A percentile compares a stretch with the other conserved stretches of the same genome.
These are phyloP conservation scores for Inosperma sp. DNA, from an alignment of 768 basidiomycete species.

Conservation along the genomic window DNA sequence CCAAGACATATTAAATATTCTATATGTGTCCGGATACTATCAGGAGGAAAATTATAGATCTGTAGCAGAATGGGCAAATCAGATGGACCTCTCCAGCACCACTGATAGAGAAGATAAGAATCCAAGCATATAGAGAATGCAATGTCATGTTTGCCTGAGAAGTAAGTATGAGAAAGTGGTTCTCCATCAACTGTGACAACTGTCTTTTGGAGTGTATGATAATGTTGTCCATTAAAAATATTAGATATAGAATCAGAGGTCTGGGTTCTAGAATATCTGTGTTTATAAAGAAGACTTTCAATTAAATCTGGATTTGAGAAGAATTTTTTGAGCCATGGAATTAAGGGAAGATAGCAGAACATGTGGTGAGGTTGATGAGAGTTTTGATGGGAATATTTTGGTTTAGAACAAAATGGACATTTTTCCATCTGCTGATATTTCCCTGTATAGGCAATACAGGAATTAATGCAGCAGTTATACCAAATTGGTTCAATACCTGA, in stretches of 20 bases:
- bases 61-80: conserved; percentile 34
- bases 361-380: conserved; percentile 10
- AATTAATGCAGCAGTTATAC: conserved; percentile 33
- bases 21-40: conserved; percentile 29
- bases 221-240: conserved; percentile 13
- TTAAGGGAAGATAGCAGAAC: conserved; percentile 29
- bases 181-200: conserved; percentile 9
- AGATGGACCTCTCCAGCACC: conserved; percentile 7
- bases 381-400: background rate
- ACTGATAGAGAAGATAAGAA: conserved; percentile 12
- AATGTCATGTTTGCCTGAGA: conserved; percentile 9
- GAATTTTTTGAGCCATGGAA: conserved; percentile 25
- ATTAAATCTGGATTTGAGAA: conserved; percentile 12
- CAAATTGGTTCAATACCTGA: conserved; percentile 22
- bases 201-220: background rate
- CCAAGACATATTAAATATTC: conserved; percentile 32
- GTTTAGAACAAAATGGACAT: conserved; percentile 15
- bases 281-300: conserved; percentile 15
- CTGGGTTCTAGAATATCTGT: conserved; percentile 3
- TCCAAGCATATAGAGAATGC: conserved; percentile 12
- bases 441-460: conserved; percentile 31
- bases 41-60: conserved; percentile 42
- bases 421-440: conserved; percentile 8
- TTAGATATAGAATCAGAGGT: conserved; percentile 8
- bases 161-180: conserved; percentile 7